Evolutionary conservation across 306 rosid species (phyloP), one percentile per base, ranked within the genome.

Genomic region (Malus sylvestris): DNA sequence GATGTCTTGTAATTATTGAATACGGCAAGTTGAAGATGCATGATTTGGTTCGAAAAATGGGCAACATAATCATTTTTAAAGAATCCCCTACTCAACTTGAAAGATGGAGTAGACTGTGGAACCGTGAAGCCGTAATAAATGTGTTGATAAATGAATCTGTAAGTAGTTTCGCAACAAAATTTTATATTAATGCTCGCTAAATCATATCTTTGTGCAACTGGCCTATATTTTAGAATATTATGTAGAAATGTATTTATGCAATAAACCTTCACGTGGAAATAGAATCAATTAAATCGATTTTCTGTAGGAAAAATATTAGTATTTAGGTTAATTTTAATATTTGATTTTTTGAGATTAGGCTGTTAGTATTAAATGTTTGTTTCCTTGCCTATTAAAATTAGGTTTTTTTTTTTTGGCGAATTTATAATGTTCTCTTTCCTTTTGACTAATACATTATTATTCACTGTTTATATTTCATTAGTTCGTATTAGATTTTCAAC

Each of bases 41-140:
- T 71, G 79, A 81, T 73, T 67, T 81, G 30, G 20, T 77, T 35
- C 46, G 83, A 72, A 86, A 84, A 33, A 87, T 84, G 87, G 88
- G 88, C 57, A 72, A 82, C 38, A 83, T 80, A 42, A 82, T 87
- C 16, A 70, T 85, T 53, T 79, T 79, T 23, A 55, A 72, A 19
- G 72, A 53, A 11, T 78, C 81, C 1, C 4, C 67, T 0, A 32
- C 77, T 4, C 22, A 72, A 3, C 85, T 58, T 40, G 85, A n/a
- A 32, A 75, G 68, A 38, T 61, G 66, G 15, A 60, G 35, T 25
- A 25, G 66, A 60, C 15, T 60, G 40, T 10, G 63, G 15, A 2
- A 58, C 4, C 12, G 0, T 22, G 63, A 58, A 58, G 63, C 4
- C 10, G 63, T 22, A 23, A 58, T 3, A 10, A 30, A 58, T 1